These are phyloP conservation scores for Piromyces finnis DNA, from an alignment of 192 early-diverging fungal species.

Conservation along the genomic window DNA sequence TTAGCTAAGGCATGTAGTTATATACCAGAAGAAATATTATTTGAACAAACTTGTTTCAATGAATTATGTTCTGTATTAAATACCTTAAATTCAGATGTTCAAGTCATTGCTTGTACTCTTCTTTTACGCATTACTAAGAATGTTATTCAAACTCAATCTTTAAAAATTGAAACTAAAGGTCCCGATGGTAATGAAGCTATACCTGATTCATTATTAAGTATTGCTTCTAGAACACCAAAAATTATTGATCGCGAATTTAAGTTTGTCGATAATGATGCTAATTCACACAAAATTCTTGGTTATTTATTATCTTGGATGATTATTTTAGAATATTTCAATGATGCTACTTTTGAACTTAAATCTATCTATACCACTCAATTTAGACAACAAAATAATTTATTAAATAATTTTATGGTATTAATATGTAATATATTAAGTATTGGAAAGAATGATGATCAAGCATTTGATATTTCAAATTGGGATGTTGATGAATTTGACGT, in stretches of 20 bases:
- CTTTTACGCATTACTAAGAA: conserved; percentile 10
- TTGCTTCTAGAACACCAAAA: background rate
- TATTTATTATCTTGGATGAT: conserved; percentile 55
- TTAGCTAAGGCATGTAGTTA: conserved; percentile 5
- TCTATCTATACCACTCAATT: conserved; percentile 30
- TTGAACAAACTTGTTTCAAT: conserved; percentile 1
- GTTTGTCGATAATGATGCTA: conserved; percentile 3
- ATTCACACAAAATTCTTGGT: conserved; percentile 28
- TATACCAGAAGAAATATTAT: conserved; percentile 5
- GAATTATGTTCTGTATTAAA: conserved; percentile 9
- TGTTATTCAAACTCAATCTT: conserved; percentile 10
- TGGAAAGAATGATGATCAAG: conserved; percentile 11
- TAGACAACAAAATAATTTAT: conserved; percentile 19
- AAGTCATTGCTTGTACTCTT: conserved; percentile 9
- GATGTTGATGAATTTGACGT: conserved; percentile 43
- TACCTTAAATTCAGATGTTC: conserved; percentile 10
- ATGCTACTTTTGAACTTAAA: conserved; percentile 27
- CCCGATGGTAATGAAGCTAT: background rate
- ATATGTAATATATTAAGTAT: conserved; percentile 50
- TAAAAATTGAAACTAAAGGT: conserved; percentile 12
- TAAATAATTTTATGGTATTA: conserved; percentile 33
- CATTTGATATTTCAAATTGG: conserved; percentile 53
- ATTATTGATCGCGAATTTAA: background rate
- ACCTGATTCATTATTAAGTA: background rate
- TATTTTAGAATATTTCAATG: conserved; percentile 57